These are phyloP conservation scores for Beauveria caledonica DNA, from an alignment of 2,329 filamentous ascomycete species.

Conservation along the genomic window DNA sequence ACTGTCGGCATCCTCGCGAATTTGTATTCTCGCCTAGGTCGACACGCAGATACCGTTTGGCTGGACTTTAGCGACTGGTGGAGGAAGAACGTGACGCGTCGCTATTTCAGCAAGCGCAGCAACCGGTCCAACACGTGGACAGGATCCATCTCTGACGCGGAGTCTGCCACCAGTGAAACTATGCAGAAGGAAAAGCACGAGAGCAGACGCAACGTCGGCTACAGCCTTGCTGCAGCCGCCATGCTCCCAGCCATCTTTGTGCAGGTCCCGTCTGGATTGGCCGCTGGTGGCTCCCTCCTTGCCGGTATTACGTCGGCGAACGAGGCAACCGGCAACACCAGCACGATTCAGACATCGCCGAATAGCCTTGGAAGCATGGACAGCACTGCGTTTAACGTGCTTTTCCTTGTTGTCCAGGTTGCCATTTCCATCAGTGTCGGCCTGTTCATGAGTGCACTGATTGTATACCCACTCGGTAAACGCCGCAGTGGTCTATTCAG, in stretches of 20 bases:
- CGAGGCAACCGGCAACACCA: slow-evolving; percentile 38
- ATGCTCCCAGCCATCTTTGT: slow-evolving; percentile 83
- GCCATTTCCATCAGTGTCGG: slow-evolving; percentile 56
- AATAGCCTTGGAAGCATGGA: slow-evolving; percentile 26
- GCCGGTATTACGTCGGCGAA: slow-evolving; percentile 50
- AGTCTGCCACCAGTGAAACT: slow-evolving; percentile 21
- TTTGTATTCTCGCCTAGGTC: slow-evolving; percentile 62
- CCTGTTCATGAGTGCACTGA: slow-evolving; percentile 45
- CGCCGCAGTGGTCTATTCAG: slow-evolving; percentile 49
- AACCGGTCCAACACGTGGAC: slow-evolving; percentile 25
- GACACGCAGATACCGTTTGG: slow-evolving; percentile 46
- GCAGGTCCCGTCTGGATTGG: slow-evolving; percentile 55
- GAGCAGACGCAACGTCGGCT: slow-evolving; percentile 45
- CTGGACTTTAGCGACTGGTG: slow-evolving; percentile 42
- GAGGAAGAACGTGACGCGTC: slow-evolving; percentile 35
- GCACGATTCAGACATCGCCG: slow-evolving; percentile 17
- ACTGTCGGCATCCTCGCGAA: slow-evolving; percentile 72
- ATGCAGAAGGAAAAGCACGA: slow-evolving; percentile 18
- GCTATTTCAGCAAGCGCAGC: slow-evolving; percentile 22
- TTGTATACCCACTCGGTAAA: slow-evolving; percentile 51
- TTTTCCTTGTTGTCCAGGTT: slow-evolving; percentile 52
- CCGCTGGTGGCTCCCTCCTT: slow-evolving; percentile 49
- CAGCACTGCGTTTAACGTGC: slow-evolving; percentile 43
- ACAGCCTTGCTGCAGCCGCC: slow-evolving; percentile 73
- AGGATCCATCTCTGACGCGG: slow-evolving; percentile 23